Evolutionary conservation across 106 monocot genomes (phyloP), one percentile per base, ranked within the genome.

Genomic region (Acorus gramineus): DNA sequence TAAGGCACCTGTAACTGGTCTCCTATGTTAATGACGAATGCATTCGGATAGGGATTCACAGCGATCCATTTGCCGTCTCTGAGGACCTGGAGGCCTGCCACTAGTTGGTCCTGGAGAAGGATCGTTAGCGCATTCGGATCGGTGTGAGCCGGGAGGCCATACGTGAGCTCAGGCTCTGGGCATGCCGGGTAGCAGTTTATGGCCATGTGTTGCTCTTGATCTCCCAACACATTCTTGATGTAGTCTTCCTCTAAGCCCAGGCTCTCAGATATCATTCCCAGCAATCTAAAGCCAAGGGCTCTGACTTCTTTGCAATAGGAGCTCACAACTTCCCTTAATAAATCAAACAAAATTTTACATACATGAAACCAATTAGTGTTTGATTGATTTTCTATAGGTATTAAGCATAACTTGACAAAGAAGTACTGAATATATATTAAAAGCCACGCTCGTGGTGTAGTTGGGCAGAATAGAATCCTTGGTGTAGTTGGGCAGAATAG

Each of bases 171-270:
- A 4, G 95, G 90, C 46, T 80, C 74, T 4, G 95, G 95, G 63
- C 95, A 96, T 8, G 49, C 69, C 3, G 95, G 95, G 69, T 96
- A 96, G 77, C 79, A 90, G 73, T 96, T 96, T 7, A 96, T 59
- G 7, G 95, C 95, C 95, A 95, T 95, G 66, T 95, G 95, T 55
- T 95, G 95, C 61, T 95, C 90, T 57, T 87, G 95, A 62, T 95
- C 85, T 5, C 90, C 95, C 2, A 85, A 55, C 3, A 63, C 80
- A 12, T 55, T 70, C 14, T 71, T 69, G 1, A 90, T 82, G 77
- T 85, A 81, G 50, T 80, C 74, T 54, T 81, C 80, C 45, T 90
- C 95, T 52, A 96, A 67, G 2, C 84, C 87, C 28, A 90, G 64
- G 72, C 95, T 96, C 14, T 85, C 68, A 9, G 95, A 90, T 67